A percentile compares a stretch with the other conserved stretches of the same genome.
Evolutionary conservation across 2,329 filamentous ascomycete species (phyloP).

Genomic region (Hypomyces rosellus): DNA sequence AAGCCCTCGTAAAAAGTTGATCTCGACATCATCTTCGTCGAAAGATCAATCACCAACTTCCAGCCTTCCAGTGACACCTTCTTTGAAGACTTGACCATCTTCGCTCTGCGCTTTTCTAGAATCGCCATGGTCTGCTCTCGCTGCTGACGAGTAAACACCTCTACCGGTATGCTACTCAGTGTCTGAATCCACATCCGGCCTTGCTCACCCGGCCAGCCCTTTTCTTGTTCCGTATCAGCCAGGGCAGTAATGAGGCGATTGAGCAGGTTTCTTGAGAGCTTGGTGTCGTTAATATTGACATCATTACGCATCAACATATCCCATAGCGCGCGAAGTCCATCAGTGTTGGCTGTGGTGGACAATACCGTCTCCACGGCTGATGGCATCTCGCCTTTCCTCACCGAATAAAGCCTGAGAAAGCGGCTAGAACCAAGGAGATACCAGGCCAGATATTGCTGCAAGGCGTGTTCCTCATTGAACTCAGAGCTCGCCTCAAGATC

Average conservation of each 20-base stretch:
- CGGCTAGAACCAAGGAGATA: slow-evolving; percentile 28
- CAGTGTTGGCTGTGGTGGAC: slow-evolving; percentile 11
- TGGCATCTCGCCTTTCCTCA: slow-evolving; percentile 19
- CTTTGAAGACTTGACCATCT: slow-evolving; percentile 20
- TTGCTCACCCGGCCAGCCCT: slow-evolving; percentile 25
- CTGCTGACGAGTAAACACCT: slow-evolving; percentile 35
- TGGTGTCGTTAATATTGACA: slow-evolving; percentile 29
- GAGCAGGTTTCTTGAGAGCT: slow-evolving; percentile 26
- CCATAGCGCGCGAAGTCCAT: slow-evolving; percentile 22
- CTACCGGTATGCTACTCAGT: slow-evolving; percentile 30
- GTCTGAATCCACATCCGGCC: slow-evolving; percentile 25
- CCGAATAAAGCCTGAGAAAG: slow-evolving; percentile 23
- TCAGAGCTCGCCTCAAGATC: slow-evolving; percentile 14
- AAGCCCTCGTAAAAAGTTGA: slow-evolving; percentile 46
- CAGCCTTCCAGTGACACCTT: slow-evolving; percentile 24
- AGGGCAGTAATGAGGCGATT: slow-evolving; percentile 26
- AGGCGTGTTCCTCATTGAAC: slow-evolving; percentile 20
- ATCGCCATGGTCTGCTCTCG: slow-evolving; percentile 38
- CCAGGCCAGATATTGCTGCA: slow-evolving; percentile 30
- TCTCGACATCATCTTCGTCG: slow-evolving; percentile 43
- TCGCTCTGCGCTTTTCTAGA: slow-evolving; percentile 22
- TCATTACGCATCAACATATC: slow-evolving; percentile 30
- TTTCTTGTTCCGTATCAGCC: slow-evolving; percentile 23
- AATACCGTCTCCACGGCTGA: slow-evolving; percentile 20
- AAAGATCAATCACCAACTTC: slow-evolving; percentile 37